Conservation (phyloP, 768 basidiomycete species). For the Hypsizygus marmoreus region DNA sequence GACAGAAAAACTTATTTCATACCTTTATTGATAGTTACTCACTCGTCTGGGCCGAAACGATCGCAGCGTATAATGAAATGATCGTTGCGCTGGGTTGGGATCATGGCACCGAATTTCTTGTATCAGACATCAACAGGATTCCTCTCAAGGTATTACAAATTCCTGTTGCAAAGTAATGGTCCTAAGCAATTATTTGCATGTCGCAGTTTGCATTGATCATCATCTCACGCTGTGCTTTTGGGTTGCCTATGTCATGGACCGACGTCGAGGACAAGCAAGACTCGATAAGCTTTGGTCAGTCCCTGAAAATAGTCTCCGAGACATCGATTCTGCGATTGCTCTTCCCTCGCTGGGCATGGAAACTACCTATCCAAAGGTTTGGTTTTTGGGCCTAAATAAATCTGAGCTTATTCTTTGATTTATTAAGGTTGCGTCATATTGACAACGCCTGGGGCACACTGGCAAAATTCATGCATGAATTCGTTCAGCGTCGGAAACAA, state of each 20-base stretch:
- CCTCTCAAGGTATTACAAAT: too few species aligned
- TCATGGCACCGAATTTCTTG: too few species aligned
- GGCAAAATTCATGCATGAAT: constrained; percentile 15
- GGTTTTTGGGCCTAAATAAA: not conserved
- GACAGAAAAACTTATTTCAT: too few species aligned
- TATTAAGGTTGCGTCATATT: constrained; percentile 20
- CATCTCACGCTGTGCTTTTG: constrained; percentile 25
- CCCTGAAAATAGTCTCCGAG: constrained; percentile 14
- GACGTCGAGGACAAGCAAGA: constrained; percentile 3
- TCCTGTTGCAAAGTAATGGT: too few species aligned
- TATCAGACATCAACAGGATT: constrained; percentile 18
- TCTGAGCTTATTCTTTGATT: too few species aligned
- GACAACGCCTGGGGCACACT: constrained; percentile 17
- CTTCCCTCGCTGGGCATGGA: constrained; percentile 25
- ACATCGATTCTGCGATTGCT: constrained; percentile 20
- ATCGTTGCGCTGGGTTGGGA: too few species aligned
- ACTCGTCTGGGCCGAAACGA: too few species aligned
- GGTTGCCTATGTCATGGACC: constrained; percentile 21
- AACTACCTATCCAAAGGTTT: constrained; percentile 24
- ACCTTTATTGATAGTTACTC: too few species aligned
- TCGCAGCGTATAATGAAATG: too few species aligned
- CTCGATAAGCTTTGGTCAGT: constrained; percentile 7
- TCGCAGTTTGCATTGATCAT: constrained; percentile 24
- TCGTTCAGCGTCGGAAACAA: constrained; percentile 10
- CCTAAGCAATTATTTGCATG: too few species aligned